These are phyloP conservation scores for Saccharomycopsis hybrid DNA, from an alignment of 1,139 yeast species.

Conservation along the genomic window DNA sequence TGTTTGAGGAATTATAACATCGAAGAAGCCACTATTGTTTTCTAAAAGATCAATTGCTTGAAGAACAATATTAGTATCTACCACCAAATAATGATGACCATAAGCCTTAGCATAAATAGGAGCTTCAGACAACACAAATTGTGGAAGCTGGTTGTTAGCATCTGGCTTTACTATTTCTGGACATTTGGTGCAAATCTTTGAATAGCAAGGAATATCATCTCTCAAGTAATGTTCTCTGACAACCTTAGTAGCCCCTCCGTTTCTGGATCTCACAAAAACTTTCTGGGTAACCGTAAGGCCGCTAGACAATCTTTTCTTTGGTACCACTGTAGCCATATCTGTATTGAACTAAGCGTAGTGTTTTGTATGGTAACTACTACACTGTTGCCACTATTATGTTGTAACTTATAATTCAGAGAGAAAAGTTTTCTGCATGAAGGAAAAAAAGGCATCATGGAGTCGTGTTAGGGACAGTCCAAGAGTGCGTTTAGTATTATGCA, in stretches of 20 bases:
- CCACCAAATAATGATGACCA: slow-evolving; percentile 67
- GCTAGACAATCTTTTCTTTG: slow-evolving; percentile 41
- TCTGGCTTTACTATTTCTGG: slow-evolving; percentile 38
- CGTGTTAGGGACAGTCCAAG: no score
- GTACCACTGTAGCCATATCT: slow-evolving; percentile 15
- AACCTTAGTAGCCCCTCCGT: slow-evolving; percentile 84
- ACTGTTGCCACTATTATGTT: no score
- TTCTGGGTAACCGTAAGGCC: slow-evolving; percentile 79
- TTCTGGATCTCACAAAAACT: slow-evolving; percentile 84
- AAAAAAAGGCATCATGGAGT: no score
- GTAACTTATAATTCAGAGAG: no score
- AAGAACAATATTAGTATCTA: slow-evolving; percentile 85
- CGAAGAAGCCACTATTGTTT: slow-evolving; percentile 68
- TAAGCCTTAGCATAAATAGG: slow-evolving; percentile 40
- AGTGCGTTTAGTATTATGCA: no score
- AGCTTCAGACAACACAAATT: slow-evolving; percentile 42
- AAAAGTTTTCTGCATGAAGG: no score
- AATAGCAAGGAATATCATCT: slow-evolving; percentile 86
- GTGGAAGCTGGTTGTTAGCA: slow-evolving; percentile 46
- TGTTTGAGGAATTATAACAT: slow-evolving; percentile 89
- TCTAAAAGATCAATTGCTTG: slow-evolving; percentile 90
- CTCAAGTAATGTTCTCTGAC: slow-evolving; percentile 93
- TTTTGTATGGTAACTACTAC: no score
- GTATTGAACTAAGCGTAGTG: no score
- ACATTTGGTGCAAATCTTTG: slow-evolving; percentile 63